Base-by-base conservation (phyloP, 139 green algal genomes). In the Diplosphaera chodatii region DNA sequence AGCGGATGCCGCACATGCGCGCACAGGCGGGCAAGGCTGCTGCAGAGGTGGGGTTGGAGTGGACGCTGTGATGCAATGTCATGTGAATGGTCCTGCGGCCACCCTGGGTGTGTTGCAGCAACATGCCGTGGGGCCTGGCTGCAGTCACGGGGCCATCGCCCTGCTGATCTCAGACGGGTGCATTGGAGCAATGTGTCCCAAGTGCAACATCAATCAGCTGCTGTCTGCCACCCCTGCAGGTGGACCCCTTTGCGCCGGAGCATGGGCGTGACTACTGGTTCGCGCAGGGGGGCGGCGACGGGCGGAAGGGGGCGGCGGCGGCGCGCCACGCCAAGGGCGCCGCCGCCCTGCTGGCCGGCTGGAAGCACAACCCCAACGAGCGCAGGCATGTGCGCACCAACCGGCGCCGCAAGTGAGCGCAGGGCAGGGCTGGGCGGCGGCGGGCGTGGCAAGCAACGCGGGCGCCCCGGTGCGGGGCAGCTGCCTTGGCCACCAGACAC, bases 351-450 rank as follows among this genome's bases (percentile, higher is more conserved):
- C 67, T 88, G 67, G 78, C 80, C 6, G 71, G 76, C 13, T 89
- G 81, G 84, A 89, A 85, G 70, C 82, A 86, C 70, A 96, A 96
- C 75, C 91, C 91, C 55, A 96, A 96, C 74, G 89, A 94, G 84
- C 71, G 84, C 62, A 88, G 83, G 73, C 75, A 88, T 64, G 75
- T 74, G 32, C 77, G 85, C 66, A 94, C 84, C 72, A 94, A 90
- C 85, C 76, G 90, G 32, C 73, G 87, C 65, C 63, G 80, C 30
- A 76, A 72, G 62, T 80, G 62, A 77, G 59, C 22, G 13, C 8
- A 10, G 37, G 22, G 5, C 22, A 66, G 32, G 48, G 8, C 25
- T 21, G 13, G 3, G 3, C 13, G 48, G 48, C 18, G 48, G 48
- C 48, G 37, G 8, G 10, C 8, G 8, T 20, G 37, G 8, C 37